A percentile compares a stretch with the other conserved stretches of the same genome.
phyloP scores from a whole-genome alignment of 2,329 filamentous ascomycete species.

The Zymoseptoria ardabiliae region DNA sequence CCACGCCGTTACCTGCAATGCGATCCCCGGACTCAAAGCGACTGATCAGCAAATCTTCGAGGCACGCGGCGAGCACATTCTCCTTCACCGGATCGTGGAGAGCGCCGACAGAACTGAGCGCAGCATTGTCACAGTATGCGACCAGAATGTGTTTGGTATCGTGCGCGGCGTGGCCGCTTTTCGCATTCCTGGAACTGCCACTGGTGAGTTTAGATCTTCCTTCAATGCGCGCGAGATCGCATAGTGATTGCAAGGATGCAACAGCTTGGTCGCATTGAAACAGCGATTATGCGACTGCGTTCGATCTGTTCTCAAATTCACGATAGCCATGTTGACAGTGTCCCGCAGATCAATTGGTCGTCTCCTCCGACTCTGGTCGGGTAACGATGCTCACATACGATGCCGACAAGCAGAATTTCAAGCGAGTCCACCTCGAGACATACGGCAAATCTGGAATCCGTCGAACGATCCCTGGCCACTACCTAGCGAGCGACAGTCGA shows the following conservation, averaged over 20 bases:
- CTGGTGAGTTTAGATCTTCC: slow-evolving; percentile 54
- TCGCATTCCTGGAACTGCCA: slow-evolving; percentile 83
- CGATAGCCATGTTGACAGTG: slow-evolving; percentile 5
- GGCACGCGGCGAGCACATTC: slow-evolving; percentile 81
- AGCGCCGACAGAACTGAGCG: slow-evolving; percentile 52
- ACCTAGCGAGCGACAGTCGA: slow-evolving; percentile 90
- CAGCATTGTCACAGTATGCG: slow-evolving; percentile 76
- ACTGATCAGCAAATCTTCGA: slow-evolving; percentile 98
- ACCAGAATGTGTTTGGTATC: slow-evolving; percentile 94
- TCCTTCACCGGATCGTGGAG: slow-evolving; percentile 72
- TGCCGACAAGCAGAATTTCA: slow-evolving; percentile 77
- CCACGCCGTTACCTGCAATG: slow-evolving; percentile 88
- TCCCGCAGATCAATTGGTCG: slow-evolving; percentile 77
- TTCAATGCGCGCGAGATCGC: slow-evolving; percentile 26
- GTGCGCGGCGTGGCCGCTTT: slow-evolving; percentile 84
- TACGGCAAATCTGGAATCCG: slow-evolving; percentile 96
- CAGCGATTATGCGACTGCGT: neutral
- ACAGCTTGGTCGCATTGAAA: slow-evolving; percentile 4
- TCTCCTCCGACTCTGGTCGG: slow-evolving; percentile 90
- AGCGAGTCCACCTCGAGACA: slow-evolving; percentile 86
- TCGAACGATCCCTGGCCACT: slow-evolving; percentile 90
- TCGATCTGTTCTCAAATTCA: neutral
- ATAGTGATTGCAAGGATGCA: slow-evolving; percentile 37
- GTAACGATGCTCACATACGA: slow-evolving; percentile 92
- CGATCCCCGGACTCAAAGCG: slow-evolving; percentile 62